Evolutionary conservation across 768 basidiomycete species (phyloP).

Genomic region (Russula lepida): DNA sequence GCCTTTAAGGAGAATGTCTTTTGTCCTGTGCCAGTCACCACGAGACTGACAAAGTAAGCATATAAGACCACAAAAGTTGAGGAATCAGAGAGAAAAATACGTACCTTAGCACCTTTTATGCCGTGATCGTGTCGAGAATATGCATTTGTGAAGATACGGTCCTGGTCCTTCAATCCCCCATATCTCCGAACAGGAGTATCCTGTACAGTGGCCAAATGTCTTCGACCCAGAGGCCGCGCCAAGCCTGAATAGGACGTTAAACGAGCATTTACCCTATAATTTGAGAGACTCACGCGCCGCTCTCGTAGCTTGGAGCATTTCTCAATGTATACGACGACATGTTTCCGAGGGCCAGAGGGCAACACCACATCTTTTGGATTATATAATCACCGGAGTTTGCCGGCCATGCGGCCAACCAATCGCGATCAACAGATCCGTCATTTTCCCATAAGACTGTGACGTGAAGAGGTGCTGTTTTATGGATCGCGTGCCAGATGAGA

Average conservation of each 20-base stretch:
- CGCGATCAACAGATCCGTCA: no score
- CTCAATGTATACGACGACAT: slow-evolving; percentile 5
- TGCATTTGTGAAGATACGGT: slow-evolving; percentile 88
- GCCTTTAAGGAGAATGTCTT: slow-evolving; percentile 91
- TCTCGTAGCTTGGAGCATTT: slow-evolving; percentile 16
- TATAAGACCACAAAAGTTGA: not conserved
- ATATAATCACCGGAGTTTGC: slow-evolving; percentile 7
- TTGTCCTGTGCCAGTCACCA: slow-evolving; percentile 98
- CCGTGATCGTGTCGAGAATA: slow-evolving; percentile 86
- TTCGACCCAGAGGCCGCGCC: slow-evolving; percentile 18
- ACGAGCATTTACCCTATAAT: not conserved
- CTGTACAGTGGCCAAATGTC: slow-evolving; percentile 61
- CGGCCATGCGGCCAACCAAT: not conserved
- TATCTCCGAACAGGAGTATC: slow-evolving; percentile 86
- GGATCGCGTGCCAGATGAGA: no score
- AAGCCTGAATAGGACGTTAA: not conserved
- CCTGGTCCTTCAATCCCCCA: slow-evolving; percentile 91
- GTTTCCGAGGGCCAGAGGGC: not conserved
- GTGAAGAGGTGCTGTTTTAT: no score
- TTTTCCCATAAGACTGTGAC: no score
- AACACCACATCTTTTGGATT: not conserved
- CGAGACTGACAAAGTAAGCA: slow-evolving; percentile 56
- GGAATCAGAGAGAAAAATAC: slow-evolving; percentile 19
- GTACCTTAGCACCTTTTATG: slow-evolving; percentile 83
- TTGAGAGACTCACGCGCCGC: slow-evolving; percentile 14